A percentile compares a stretch with the other conserved stretches of the same genome.
Evolutionary conservation across 2,329 filamentous ascomycete genomes (phyloP).

Genomic region (Cytospora piceae): DNA sequence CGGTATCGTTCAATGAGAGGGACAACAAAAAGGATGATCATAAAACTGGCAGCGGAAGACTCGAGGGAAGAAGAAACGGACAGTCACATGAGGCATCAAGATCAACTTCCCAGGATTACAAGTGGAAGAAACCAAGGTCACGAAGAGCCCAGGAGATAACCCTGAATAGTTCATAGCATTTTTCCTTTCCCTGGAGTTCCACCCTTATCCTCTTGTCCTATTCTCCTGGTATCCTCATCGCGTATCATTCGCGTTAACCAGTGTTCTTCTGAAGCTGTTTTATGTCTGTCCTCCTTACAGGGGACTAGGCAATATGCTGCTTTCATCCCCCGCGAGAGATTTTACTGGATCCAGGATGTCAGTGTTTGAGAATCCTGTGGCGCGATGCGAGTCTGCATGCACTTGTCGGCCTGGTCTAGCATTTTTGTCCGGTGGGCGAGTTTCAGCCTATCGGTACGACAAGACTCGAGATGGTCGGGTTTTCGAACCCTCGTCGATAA

Average conservation of each 20-base stretch:
- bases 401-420: slow-evolving; percentile 11
- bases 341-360: neutral
- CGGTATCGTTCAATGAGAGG: neutral
- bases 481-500: neutral
- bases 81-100: slow-evolving; percentile 1
- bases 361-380: slow-evolving; percentile 18
- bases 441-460: slow-evolving; percentile 28
- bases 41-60: no score
- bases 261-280: slow-evolving; percentile 14
- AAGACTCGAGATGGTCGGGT: slow-evolving; percentile 9
- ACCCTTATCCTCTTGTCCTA: no score
- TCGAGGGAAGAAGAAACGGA: neutral
- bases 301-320: slow-evolving; percentile 15
- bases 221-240: neutral
- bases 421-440: neutral
- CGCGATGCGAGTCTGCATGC: slow-evolving; percentile 7
- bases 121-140: neutral
- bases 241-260: slow-evolving; percentile 21
- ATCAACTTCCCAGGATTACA: slow-evolving; percentile 5
- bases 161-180: neutral
- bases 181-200: neutral
- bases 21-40: no score
- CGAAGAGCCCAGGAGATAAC: slow-evolving; percentile 8
- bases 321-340: slow-evolving; percentile 12
- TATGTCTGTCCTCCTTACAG: slow-evolving; percentile 16